These are phyloP conservation scores for Trichoderma citrinoviride DNA, from an alignment of 2,329 filamentous ascomycete genomes.

Conservation along the genomic window DNA sequence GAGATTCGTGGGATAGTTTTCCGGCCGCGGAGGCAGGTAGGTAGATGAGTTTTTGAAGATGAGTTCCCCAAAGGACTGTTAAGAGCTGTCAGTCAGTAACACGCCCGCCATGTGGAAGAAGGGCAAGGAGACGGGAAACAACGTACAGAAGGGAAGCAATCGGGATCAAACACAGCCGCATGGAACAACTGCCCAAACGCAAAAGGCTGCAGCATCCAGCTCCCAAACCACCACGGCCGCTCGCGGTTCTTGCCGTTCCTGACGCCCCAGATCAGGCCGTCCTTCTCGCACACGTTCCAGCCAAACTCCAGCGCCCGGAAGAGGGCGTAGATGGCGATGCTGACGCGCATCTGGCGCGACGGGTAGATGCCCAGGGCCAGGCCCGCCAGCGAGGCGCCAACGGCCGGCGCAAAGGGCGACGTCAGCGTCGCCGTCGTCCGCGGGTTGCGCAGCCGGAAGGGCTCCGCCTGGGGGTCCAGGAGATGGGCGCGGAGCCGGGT, in stretches of 20 bases:
- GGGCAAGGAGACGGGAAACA: not conserved
- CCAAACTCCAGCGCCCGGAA: conserved; percentile 81
- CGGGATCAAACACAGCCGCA: conserved; percentile 72
- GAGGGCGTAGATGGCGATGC: conserved; percentile 76
- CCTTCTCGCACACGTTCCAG: conserved; percentile 79
- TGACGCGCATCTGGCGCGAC: conserved; percentile 64
- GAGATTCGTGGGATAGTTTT: conserved; percentile 61
- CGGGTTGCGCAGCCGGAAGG: conserved; percentile 82
- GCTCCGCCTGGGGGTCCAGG: conserved; percentile 72
- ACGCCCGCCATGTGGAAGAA: not conserved
- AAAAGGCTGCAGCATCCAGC: conserved; percentile 76
- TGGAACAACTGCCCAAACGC: conserved; percentile 74
- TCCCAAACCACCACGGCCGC: conserved; percentile 78
- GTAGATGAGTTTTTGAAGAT: conserved; percentile 71
- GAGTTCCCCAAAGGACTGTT: conserved; percentile 39
- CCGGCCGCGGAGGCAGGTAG: conserved; percentile 74
- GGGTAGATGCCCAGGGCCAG: conserved; percentile 76
- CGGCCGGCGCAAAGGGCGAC: conserved; percentile 77
- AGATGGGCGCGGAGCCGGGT: conserved; percentile 73
- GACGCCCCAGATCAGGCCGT: conserved; percentile 64
- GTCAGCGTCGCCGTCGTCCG: conserved; percentile 71
- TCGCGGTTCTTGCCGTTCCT: conserved; percentile 55
- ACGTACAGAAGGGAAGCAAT: conserved; percentile 64
- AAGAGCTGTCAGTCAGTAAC: not conserved
- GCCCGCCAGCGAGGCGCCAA: conserved; percentile 87